Percentiles rank a stretch among this genome's conserved stretches.
phyloP scores from a whole-genome alignment of 495 filamentous ascomycete genomes.

The Neohortaea acidophila region DNA sequence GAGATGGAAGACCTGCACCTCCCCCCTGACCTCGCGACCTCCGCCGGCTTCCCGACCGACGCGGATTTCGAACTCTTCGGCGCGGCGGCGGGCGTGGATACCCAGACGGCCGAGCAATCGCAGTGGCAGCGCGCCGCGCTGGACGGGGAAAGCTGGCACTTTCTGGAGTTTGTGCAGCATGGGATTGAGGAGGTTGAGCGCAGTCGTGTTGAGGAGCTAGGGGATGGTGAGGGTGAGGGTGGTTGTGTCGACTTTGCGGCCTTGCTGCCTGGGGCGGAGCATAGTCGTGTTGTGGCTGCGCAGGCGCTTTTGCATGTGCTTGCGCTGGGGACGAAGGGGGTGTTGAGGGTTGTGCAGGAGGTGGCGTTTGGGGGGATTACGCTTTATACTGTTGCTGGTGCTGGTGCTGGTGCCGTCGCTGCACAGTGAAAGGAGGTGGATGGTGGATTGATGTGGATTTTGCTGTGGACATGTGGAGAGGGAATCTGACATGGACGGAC shows the following conservation, averaged over 20 bases:
- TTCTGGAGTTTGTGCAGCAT: conserved; percentile 41
- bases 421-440: too few relatives aligned
- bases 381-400: conserved; percentile 9
- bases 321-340: conserved; percentile 48
- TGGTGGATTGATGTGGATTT: too few relatives aligned
- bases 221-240: conserved; percentile 21
- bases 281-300: conserved; percentile 45
- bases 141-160: conserved; percentile 43
- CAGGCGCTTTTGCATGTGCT: conserved; percentile 63
- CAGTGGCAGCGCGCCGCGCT: conserved; percentile 36
- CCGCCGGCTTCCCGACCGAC: background rate
- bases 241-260: conserved; percentile 41
- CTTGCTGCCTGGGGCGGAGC: conserved; percentile 40
- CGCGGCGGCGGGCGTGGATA: conserved; percentile 32
- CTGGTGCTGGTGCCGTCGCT: too few relatives aligned
- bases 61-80: conserved; percentile 31
- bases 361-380: conserved; percentile 29
- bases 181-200: conserved; percentile 25
- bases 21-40: too few relatives aligned
- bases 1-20: conserved; percentile 3
- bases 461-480: too few relatives aligned
- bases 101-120: conserved; percentile 29
- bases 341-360: conserved; percentile 41
- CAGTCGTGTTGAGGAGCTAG: conserved; percentile 14
- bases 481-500: too few relatives aligned